phyloP scores from a whole-genome alignment of 2,329 filamentous ascomycete genomes.

The Metarhizium sp. region DNA sequence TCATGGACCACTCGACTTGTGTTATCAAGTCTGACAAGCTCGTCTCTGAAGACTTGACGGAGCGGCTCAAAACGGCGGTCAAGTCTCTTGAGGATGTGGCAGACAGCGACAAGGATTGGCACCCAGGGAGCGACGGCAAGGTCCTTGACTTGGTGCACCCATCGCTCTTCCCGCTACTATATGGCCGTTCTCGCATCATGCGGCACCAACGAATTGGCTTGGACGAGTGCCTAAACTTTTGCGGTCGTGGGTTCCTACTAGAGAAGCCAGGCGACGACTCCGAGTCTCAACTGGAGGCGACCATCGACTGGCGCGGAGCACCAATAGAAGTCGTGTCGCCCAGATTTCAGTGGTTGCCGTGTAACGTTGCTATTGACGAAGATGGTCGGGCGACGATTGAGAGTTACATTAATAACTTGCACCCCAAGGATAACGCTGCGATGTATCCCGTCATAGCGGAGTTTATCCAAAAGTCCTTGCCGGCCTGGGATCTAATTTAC shows the following conservation, averaged over 20 bases:
- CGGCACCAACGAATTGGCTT: conserved; percentile 24
- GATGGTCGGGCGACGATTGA: conserved; percentile 29
- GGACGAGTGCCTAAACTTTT: conserved; percentile 22
- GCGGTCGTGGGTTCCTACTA: conserved; percentile 11
- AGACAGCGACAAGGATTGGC: conserved; percentile 45
- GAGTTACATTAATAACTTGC: conserved; percentile 46
- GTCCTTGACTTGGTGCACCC: conserved; percentile 57
- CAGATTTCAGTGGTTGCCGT: conserved; percentile 39
- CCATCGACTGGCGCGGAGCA: background rate
- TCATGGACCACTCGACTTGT: conserved; percentile 14
- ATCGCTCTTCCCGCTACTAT: conserved; percentile 52
- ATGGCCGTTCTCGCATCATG: conserved; percentile 34
- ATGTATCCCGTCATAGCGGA: conserved; percentile 32
- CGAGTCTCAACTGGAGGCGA: no score
- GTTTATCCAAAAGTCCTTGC: conserved; percentile 29
- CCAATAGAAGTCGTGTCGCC: conserved; percentile 5
- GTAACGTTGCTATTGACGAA: conserved; percentile 32
- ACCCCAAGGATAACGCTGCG: conserved; percentile 28
- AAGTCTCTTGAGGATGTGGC: conserved; percentile 41
- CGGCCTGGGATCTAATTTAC: conserved; percentile 34
- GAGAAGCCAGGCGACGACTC: no score
- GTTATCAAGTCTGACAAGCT: conserved; percentile 27
- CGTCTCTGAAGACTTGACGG: conserved; percentile 13
- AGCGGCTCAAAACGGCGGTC: conserved; percentile 33
- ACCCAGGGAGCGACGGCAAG: conserved; percentile 45